Conservation (phyloP, 2,329 filamentous ascomycete species). For the Ophiosphaerella korrae region DNA sequence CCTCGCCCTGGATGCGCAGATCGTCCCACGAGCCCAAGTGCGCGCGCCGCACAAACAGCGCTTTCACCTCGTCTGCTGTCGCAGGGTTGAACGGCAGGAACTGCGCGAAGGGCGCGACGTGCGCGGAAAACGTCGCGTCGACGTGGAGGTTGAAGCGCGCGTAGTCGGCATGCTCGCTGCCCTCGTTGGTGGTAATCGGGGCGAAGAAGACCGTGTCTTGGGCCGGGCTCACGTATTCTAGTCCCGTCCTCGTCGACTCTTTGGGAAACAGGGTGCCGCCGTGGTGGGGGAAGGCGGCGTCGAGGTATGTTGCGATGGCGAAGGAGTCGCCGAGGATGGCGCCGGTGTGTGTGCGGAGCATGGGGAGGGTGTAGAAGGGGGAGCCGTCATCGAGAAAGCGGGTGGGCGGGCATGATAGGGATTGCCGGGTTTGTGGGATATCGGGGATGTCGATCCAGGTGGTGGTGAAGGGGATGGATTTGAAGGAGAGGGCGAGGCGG, state of each 20-base stretch:
- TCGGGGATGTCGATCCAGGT: slow-evolving; percentile 61
- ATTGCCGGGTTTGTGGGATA: slow-evolving; percentile 50
- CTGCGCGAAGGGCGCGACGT: slow-evolving; percentile 49
- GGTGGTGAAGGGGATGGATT: slow-evolving; percentile 54
- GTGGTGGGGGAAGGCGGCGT: slow-evolving; percentile 56
- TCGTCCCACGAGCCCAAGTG: slow-evolving; percentile 54
- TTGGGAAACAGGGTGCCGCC: slow-evolving; percentile 57
- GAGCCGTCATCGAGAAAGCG: slow-evolving; percentile 62
- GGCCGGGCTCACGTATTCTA: slow-evolving; percentile 39
- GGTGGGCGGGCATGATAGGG: slow-evolving; percentile 54
- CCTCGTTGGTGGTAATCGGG: slow-evolving; percentile 14
- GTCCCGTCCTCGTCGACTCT: slow-evolving; percentile 11
- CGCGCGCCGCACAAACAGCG: slow-evolving; percentile 56
- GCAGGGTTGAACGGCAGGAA: slow-evolving; percentile 59
- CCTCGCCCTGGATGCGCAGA: slow-evolving; percentile 43
- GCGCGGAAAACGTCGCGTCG: slow-evolving; percentile 59
- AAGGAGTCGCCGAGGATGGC: slow-evolving; percentile 64
- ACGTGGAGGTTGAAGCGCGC: slow-evolving; percentile 59
- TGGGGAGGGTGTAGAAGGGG: slow-evolving; percentile 66
- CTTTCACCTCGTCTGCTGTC: slow-evolving; percentile 52
- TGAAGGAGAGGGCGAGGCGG: slow-evolving; percentile 59
- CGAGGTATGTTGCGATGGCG: slow-evolving; percentile 67
- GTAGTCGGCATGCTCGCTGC: slow-evolving; percentile 43
- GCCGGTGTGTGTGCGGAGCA: slow-evolving; percentile 55
- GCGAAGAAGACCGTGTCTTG: slow-evolving; percentile 39